Evolutionary conservation across 805 yeast species (phyloP).

Genomic region (Blastobotrys peoriensis): DNA sequence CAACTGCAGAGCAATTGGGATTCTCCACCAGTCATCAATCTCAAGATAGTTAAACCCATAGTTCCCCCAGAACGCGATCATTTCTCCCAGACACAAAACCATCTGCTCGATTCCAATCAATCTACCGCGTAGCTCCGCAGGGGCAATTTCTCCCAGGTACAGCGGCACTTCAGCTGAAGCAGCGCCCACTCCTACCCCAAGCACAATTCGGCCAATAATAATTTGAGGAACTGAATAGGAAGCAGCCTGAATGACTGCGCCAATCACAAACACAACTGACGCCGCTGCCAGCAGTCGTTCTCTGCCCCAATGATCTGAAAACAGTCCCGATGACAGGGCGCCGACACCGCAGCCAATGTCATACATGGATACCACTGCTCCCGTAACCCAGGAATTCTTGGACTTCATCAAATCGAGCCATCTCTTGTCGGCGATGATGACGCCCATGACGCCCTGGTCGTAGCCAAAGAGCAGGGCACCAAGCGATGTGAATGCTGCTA

Average conservation of each 20-base stretch:
- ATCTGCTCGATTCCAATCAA: slow-evolving; percentile 65
- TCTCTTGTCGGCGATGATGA: slow-evolving; percentile 54
- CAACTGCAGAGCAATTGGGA: slow-evolving; percentile 58
- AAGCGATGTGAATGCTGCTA: slow-evolving; percentile 15
- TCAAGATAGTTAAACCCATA: slow-evolving; percentile 11
- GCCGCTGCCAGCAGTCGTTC: slow-evolving; percentile 78
- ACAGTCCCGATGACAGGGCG: slow-evolving; percentile 39
- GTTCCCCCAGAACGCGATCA: slow-evolving; percentile 14
- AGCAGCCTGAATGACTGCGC: slow-evolving; percentile 79
- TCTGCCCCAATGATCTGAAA: slow-evolving; percentile 81
- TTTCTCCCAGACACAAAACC: slow-evolving; percentile 11
- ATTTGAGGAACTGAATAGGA: slow-evolving; percentile 68
- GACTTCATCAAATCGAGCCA: slow-evolving; percentile 35
- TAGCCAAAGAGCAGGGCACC: slow-evolving; percentile 50
- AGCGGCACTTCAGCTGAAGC: slow-evolving; percentile 70
- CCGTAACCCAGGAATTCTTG: slow-evolving; percentile 40
- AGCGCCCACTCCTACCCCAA: slow-evolving; percentile 75
- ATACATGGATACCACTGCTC: slow-evolving; percentile 45
- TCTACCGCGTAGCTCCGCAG: slow-evolving; percentile 74
- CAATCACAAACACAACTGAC: slow-evolving; percentile 72
- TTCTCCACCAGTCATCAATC: slow-evolving; percentile 10
- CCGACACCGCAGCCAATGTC: slow-evolving; percentile 44
- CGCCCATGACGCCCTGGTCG: slow-evolving; percentile 73
- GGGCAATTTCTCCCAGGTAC: slow-evolving; percentile 75
- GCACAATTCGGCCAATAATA: slow-evolving; percentile 65